Conservation (phyloP, 1,139 yeast species). For the Nematodospora anomalae region DNA sequence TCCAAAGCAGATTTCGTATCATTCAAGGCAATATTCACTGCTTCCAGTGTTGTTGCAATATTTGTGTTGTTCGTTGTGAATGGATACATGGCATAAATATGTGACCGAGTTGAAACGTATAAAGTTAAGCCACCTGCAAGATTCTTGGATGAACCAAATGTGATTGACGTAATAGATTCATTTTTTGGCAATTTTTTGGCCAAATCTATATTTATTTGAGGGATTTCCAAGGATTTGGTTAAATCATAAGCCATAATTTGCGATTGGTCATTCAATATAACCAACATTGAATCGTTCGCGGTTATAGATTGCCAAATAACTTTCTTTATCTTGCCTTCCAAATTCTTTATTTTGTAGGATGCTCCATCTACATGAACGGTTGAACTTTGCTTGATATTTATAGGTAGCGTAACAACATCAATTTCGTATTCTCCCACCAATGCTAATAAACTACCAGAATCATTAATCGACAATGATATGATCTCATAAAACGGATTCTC, state of each 20-base stretch:
- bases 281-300: slow-evolving; percentile 29
- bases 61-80: slow-evolving; percentile 23
- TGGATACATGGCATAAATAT: slow-evolving; percentile 36
- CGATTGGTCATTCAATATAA: slow-evolving; percentile 28
- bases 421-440: slow-evolving; percentile 29
- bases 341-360: slow-evolving; percentile 18
- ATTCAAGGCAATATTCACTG: slow-evolving; percentile 25
- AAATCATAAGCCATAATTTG: slow-evolving; percentile 32
- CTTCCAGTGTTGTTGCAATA: slow-evolving; percentile 24
- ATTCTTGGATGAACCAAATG: slow-evolving; percentile 34
- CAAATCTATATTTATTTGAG: slow-evolving; percentile 27
- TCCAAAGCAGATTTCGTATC: slow-evolving; percentile 24
- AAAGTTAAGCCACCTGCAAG: slow-evolving; percentile 37
- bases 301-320: slow-evolving; percentile 36
- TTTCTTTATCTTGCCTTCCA: slow-evolving; percentile 22
- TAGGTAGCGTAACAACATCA: slow-evolving; percentile 28
- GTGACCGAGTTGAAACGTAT: slow-evolving; percentile 27
- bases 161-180: slow-evolving; percentile 29
- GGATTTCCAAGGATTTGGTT: slow-evolving; percentile 23
- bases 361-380: slow-evolving; percentile 16
- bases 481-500: slow-evolving; percentile 19
- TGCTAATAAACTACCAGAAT: slow-evolving; percentile 34
- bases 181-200: slow-evolving; percentile 15
- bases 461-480: slow-evolving; percentile 27
- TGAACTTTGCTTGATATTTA: slow-evolving; percentile 3